Conservation (phyloP, 345 rosid genomes). For the Eucalyptus cloeziana region DNA sequence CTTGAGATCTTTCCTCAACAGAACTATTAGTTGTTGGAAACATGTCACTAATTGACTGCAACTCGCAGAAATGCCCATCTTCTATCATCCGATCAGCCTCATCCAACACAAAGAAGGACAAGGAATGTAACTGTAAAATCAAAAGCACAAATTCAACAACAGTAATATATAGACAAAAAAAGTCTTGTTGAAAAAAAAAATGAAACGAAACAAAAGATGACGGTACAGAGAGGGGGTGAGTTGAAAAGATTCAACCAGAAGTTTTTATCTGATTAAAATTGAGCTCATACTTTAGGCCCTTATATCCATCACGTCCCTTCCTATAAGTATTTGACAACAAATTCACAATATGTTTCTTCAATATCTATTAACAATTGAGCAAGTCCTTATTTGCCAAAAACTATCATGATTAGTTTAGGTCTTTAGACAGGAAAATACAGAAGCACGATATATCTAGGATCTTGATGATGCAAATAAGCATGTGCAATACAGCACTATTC, state of each 20-base stretch:
- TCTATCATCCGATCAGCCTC: slow-evolving; percentile 98
- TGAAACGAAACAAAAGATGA: not conserved
- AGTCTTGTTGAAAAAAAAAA: not conserved
- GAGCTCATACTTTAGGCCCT: not conserved
- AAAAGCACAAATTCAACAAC: not conserved
- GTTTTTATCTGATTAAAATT: not conserved
- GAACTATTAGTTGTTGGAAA: slow-evolving; percentile 47
- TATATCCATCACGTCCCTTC: not conserved
- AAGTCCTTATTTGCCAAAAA: not conserved
- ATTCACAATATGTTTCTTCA: not conserved
- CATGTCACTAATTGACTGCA: slow-evolving; percentile 90
- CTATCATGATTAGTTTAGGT: not conserved
- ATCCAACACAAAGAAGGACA: slow-evolving; percentile 94
- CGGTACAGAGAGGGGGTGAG: not conserved
- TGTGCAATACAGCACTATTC: not conserved
- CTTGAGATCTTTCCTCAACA: slow-evolving; percentile 27
- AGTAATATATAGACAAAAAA: not conserved
- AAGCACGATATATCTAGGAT: not conserved
- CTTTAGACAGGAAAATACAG: not conserved
- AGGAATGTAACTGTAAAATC: slow-evolving; percentile 60
- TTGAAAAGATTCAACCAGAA: not conserved
- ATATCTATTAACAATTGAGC: not conserved
- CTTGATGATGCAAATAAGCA: not conserved
- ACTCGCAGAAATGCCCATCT: slow-evolving; percentile 83
- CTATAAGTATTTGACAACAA: not conserved